phyloP scores from a whole-genome alignment of 2,329 filamentous ascomycete species.

The Diaporthe ilicicola region DNA sequence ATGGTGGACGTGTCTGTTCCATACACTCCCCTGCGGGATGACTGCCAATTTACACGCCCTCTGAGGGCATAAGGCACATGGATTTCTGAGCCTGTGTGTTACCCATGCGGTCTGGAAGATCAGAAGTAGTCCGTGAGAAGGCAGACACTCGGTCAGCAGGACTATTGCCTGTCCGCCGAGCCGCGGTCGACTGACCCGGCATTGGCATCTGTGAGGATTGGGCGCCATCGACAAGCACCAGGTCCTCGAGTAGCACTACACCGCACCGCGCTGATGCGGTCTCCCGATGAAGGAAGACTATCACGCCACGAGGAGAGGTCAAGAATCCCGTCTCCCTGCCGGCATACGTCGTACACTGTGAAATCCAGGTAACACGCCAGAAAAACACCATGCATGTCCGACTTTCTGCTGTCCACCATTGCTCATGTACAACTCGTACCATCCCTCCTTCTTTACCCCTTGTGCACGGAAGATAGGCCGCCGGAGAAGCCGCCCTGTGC shows the following conservation, averaged over 20 bases:
- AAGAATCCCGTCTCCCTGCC: background rate
- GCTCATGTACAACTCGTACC: background rate
- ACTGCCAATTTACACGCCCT: background rate
- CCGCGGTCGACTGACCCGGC: conserved; percentile 14
- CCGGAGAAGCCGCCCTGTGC: conserved; percentile 15
- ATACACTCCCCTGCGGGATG: background rate
- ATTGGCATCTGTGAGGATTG: background rate
- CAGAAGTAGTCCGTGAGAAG: background rate
- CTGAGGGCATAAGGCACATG: background rate
- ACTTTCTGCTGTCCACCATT: background rate
- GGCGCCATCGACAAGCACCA: background rate
- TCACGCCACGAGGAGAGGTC: background rate
- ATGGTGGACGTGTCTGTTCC: background rate
- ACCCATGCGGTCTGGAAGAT: background rate
- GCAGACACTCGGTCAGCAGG: background rate
- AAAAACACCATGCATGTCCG: background rate
- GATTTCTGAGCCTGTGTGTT: background rate
- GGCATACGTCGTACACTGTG: background rate
- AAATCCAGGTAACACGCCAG: background rate
- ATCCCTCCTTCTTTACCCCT: background rate
- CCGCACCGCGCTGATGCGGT: background rate
- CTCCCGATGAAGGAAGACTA: background rate
- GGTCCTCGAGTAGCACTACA: background rate
- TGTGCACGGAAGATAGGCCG: conserved; percentile 2
- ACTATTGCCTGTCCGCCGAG: conserved; percentile 5